Conservation (phyloP, 345 rosid species). For the Aquilaria malaccensis region DNA sequence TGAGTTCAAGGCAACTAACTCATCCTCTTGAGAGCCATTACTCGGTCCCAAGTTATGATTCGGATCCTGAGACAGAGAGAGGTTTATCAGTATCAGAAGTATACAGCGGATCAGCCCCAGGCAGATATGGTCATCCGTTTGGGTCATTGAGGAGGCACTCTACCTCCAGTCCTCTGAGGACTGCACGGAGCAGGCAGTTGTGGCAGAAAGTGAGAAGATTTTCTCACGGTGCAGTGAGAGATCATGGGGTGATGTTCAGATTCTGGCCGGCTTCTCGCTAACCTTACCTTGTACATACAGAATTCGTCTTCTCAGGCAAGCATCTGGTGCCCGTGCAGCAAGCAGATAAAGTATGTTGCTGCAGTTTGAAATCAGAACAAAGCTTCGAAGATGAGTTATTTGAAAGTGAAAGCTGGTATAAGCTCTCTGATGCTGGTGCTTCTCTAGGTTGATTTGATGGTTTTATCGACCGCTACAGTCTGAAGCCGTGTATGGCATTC, state of each 20-base stretch:
- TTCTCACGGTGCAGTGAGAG: slow-evolving; percentile 62
- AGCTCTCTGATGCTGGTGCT: no score
- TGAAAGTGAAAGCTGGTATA: no score
- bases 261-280: slow-evolving; percentile 44
- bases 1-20: slow-evolving; percentile 33
- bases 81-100: slow-evolving; percentile 48
- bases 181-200: slow-evolving; percentile 41
- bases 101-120: slow-evolving; percentile 39
- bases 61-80: slow-evolving; percentile 54
- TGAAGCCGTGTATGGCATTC: no score
- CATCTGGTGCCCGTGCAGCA: no score
- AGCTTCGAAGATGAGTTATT: no score
- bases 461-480: no score
- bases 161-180: slow-evolving; percentile 65
- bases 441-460: no score
- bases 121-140: slow-evolving; percentile 28
- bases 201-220: slow-evolving; percentile 61
- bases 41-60: slow-evolving; percentile 36
- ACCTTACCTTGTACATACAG: slow-evolving; percentile 9
- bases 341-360: no score
- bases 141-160: slow-evolving; percentile 53
- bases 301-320: no score
- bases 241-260: slow-evolving; percentile 39
- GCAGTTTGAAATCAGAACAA: no score
- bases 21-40: slow-evolving; percentile 30